Evolutionary conservation across 106 monocot species (phyloP).

Genomic region (Dendrobium chrysotoxum): DNA sequence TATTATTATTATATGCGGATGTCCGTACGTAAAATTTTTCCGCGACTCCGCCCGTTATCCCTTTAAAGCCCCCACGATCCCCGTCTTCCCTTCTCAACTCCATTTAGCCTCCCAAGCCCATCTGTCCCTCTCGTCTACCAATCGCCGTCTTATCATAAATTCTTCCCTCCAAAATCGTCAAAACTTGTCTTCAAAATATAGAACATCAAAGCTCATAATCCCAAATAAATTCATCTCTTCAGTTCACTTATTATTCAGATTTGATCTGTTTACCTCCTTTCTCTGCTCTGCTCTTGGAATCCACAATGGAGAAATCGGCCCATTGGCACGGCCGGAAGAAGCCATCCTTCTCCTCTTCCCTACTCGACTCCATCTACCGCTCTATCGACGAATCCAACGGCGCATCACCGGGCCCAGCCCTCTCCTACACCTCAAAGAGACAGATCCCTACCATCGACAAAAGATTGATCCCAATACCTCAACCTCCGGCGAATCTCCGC

Average conservation of each 20-base stretch:
- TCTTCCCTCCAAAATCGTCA: too few relatives aligned
- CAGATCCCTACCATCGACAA: background rate
- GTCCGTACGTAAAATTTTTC: too few relatives aligned
- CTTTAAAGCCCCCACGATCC: background rate
- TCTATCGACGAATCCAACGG: constrained; percentile 16
- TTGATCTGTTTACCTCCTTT: too few relatives aligned
- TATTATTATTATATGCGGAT: too few relatives aligned
- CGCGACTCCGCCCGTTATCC: background rate
- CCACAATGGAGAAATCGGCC: background rate
- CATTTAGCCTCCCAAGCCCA: background rate
- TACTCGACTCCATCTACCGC: constrained; percentile 20
- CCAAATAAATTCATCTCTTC: too few relatives aligned
- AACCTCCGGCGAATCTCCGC: background rate
- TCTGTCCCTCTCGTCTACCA: background rate
- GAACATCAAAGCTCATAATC: too few relatives aligned
- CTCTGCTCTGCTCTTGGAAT: too few relatives aligned
- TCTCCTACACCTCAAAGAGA: background rate
- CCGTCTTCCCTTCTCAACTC: background rate
- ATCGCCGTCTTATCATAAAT: background rate
- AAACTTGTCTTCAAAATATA: too few relatives aligned
- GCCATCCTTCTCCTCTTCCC: constrained; percentile 29
- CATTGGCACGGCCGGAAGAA: background rate
- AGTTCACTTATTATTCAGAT: too few relatives aligned
- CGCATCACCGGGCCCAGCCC: background rate
- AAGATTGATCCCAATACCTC: background rate